Evolutionary conservation across 768 basidiomycete species (phyloP).

Genomic region (Boletus subparvulus): DNA sequence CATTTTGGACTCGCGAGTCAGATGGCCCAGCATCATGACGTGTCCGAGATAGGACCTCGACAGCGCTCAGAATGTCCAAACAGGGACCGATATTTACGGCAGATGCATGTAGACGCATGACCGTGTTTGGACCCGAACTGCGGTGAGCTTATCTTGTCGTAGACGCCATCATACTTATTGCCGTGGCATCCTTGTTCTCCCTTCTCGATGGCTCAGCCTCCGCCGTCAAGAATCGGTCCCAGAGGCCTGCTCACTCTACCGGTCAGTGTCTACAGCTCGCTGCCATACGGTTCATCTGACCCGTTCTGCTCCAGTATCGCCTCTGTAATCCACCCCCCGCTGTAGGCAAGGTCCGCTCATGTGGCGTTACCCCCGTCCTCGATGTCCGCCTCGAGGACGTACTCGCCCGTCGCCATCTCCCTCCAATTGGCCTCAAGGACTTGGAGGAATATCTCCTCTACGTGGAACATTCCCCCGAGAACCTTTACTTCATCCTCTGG

Average conservation of each 20-base stretch:
- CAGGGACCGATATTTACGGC: slow-evolving; percentile 11
- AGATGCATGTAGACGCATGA: not conserved
- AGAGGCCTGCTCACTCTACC: slow-evolving; percentile 40
- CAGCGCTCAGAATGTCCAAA: slow-evolving; percentile 5
- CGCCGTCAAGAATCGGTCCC: slow-evolving; percentile 32
- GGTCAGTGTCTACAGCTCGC: slow-evolving; percentile 21
- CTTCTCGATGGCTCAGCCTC: slow-evolving; percentile 28
- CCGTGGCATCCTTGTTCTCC: not conserved
- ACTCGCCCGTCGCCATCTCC: slow-evolving; percentile 72
- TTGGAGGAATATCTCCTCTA: slow-evolving; percentile 81
- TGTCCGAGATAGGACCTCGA: slow-evolving; percentile 16
- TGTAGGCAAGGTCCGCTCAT: slow-evolving; percentile 67
- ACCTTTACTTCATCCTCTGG: slow-evolving; percentile 85
- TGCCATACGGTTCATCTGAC: not conserved
- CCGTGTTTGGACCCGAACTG: slow-evolving; percentile 1
- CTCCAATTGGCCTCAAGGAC: slow-evolving; percentile 75
- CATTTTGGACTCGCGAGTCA: slow-evolving; percentile 2
- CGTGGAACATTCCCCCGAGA: slow-evolving; percentile 73
- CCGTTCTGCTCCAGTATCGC: slow-evolving; percentile 33
- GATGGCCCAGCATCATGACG: slow-evolving; percentile 6
- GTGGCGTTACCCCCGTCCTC: slow-evolving; percentile 64
- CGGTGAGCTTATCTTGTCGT: slow-evolving; percentile 13
- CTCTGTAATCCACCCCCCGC: slow-evolving; percentile 70
- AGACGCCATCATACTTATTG: not conserved
- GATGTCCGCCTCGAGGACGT: slow-evolving; percentile 72